A percentile compares a stretch with the other conserved stretches of the same genome.
Conservation (phyloP, 306 rosid genomes). For the Adenanthera pavonina region DNA sequence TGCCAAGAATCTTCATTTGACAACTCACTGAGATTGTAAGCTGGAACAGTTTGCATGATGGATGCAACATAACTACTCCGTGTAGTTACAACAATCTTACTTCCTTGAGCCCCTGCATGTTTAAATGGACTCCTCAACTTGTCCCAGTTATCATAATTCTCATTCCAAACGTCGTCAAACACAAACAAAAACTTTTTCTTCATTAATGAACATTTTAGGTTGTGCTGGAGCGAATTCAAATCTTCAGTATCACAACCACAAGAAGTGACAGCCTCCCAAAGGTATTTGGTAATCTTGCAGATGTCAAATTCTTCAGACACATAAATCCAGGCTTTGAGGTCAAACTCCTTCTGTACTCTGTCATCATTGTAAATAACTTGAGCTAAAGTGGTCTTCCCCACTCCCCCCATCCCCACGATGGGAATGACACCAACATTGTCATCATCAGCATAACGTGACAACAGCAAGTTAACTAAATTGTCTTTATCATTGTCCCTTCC, state of each 20-base stretch:
- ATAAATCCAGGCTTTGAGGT: conserved; percentile 25
- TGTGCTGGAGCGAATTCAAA: conserved; percentile 7
- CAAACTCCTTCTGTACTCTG: conserved; percentile 11
- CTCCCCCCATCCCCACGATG: conserved; percentile 34
- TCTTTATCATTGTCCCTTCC: conserved; percentile 21
- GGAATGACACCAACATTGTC: conserved; percentile 27
- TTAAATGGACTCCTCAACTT: conserved; percentile 43
- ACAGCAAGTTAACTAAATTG: not conserved
- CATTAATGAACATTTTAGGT: not conserved
- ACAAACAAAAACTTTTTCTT: conserved; percentile 21
- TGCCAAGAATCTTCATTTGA: conserved; percentile 44
- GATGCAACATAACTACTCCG: conserved; percentile 42
- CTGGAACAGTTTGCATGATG: conserved; percentile 45
- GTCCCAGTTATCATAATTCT: conserved; percentile 40
- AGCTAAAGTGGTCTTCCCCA: conserved; percentile 49
- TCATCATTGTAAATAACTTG: conserved; percentile 25
- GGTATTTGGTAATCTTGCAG: not conserved
- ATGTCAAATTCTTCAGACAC: conserved; percentile 37
- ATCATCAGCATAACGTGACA: conserved; percentile 1
- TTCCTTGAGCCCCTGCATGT: conserved; percentile 44
- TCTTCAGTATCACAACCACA: not conserved
- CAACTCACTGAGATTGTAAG: conserved; percentile 42
- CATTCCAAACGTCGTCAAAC: conserved; percentile 17
- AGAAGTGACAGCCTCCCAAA: not conserved
- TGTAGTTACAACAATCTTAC: conserved; percentile 52